Base-by-base conservation (phyloP, 371 early-diverging fungal species). In the Amoeboaphelidium protococcarum region DNA sequence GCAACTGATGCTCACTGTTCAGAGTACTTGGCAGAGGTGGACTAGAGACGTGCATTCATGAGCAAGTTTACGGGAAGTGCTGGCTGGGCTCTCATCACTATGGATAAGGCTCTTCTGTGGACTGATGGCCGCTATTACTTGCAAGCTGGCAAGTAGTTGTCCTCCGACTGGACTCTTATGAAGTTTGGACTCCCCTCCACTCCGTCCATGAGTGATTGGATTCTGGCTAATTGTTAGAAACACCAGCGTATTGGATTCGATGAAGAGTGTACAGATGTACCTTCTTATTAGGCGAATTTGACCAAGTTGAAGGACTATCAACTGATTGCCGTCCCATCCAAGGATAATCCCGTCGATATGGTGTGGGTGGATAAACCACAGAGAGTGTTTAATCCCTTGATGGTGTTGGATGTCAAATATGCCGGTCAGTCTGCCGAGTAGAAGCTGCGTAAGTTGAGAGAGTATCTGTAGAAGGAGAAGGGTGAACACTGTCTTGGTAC, bases 101-200 rank as follows among this genome's bases (percentile, higher is more conserved):
- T 55, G 21, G 66, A 71, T 20, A 50, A 66, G 23, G 82, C 82
- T 22, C 76, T 78, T 10, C 65, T 95, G 44, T 94, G 89, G 64
- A 98, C 99, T 10, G 99, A 98, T 60, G 92, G 94, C 2, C 69
- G 98, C 42, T 99, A 98, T 72, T 97, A 84, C 64, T 61, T 98
- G 50, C 98, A 97, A 66, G 98, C 97, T 12, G 68, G 80, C 1
- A 71, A 87, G 57, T 79, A 98, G 63, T 65, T 98, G 45, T 85
- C 84, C 59, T 45, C 54, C 27, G 80, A 82, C 59, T 91, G 91
- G 92, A 78, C 71, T 20, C 59, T 92, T 58, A 85, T 84, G 80
- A 92, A 90, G 65, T 67, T 68, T 52, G 96, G 92, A 1, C 57
- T 85, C 25, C 77, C 85, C 0, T 76, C 71, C 40, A 78, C 82